phyloP scores from a whole-genome alignment of 1,139 yeast genomes.

The Yarrowia galli region DNA sequence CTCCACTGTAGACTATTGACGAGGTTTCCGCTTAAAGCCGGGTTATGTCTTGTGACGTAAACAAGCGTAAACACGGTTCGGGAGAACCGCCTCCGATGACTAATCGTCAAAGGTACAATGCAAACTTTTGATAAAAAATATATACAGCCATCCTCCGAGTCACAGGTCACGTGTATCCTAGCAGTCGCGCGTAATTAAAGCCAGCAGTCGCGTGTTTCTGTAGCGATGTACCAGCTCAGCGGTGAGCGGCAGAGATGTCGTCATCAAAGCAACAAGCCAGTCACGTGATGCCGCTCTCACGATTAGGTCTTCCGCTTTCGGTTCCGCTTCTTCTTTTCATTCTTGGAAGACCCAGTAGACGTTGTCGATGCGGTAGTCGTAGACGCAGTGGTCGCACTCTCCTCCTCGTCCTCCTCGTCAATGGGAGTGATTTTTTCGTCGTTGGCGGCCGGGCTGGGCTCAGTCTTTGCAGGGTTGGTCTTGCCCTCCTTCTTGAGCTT shows the following conservation, averaged over 20 bases:
- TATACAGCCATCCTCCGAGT: slow-evolving; percentile 9
- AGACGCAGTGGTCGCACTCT: neutral
- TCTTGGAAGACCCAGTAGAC: neutral
- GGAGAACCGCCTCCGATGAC: neutral
- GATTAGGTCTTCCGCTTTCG: slow-evolving; percentile 12
- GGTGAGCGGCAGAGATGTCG: too few species aligned
- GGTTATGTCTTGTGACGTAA: slow-evolving; percentile 1
- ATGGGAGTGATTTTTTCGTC: slow-evolving; percentile 22
- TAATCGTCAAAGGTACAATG: slow-evolving; percentile 1
- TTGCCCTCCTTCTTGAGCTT: slow-evolving; percentile 16
- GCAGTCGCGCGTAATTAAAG: neutral
- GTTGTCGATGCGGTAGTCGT: neutral
- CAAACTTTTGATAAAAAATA: slow-evolving; percentile 26
- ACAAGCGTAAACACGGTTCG: neutral
- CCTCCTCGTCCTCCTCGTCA: slow-evolving; percentile 27
- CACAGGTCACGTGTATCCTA: neutral
- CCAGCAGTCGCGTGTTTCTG: neutral
- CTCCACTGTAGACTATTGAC: slow-evolving; percentile 11
- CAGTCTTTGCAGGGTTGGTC: neutral
- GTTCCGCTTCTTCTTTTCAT: slow-evolving; percentile 15
- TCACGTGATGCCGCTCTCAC: too few species aligned
- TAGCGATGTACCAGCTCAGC: too few species aligned
- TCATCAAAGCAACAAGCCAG: too few species aligned
- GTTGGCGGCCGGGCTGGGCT: neutral
- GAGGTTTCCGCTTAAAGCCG: neutral